A percentile compares a stretch with the other conserved stretches of the same genome.
These are phyloP conservation scores for Salix exigua DNA, from an alignment of 345 rosid species.

Conservation along the genomic window DNA sequence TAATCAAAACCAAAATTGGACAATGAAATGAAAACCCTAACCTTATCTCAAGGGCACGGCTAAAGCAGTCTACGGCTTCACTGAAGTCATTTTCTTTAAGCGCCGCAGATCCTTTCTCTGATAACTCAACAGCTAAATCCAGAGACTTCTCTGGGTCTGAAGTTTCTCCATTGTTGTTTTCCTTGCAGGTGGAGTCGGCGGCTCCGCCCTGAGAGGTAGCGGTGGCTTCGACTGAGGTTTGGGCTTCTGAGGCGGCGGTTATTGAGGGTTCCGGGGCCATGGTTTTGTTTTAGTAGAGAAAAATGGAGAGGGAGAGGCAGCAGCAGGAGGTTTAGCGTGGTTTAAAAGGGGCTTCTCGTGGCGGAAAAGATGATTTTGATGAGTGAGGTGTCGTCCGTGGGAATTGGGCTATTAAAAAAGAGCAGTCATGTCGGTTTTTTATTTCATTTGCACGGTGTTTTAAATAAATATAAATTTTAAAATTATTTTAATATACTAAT, in stretches of 20 bases:
- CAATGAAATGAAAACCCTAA: conserved; percentile 18
- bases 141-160: conserved; percentile 47
- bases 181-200: conserved; percentile 65
- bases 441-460: too few relatives aligned
- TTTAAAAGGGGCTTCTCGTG: not conserved
- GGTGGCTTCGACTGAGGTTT: conserved; percentile 19
- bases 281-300: not conserved
- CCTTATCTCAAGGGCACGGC: conserved; percentile 96
- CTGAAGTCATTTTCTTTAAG: conserved; percentile 54
- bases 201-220: conserved; percentile 32
- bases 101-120: conserved; percentile 57
- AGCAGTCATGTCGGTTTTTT: too few relatives aligned
- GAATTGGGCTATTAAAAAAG: too few relatives aligned
- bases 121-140: conserved; percentile 59
- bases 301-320: not conserved
- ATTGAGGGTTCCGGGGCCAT: conserved; percentile 13
- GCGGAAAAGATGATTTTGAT: too few relatives aligned
- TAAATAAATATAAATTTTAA: too few relatives aligned
- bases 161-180: conserved; percentile 41
- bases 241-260: not conserved
- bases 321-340: not conserved
- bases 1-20: not conserved
- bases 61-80: conserved; percentile 87
- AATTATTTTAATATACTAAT: too few relatives aligned
- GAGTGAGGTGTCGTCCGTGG: not conserved